A percentile compares a stretch with the other conserved stretches of the same genome.
Evolutionary conservation across 805 yeast species (phyloP).

Genomic region (Wickerhamiella brachini): DNA sequence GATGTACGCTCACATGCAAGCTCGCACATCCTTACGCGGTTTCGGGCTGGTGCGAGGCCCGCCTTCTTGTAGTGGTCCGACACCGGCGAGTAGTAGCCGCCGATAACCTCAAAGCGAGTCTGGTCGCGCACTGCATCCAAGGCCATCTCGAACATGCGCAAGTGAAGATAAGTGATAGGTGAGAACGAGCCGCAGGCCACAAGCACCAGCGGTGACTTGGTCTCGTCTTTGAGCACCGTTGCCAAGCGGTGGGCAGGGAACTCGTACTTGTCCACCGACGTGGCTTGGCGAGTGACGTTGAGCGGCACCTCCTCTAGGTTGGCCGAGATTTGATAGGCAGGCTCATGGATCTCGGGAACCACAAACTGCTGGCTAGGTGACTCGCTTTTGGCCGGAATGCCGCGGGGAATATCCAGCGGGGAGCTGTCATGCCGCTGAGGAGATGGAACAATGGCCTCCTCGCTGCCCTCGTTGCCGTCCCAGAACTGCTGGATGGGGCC

Average conservation of each 20-base stretch:
- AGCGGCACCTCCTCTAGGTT: constrained; percentile 95
- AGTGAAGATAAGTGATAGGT: constrained; percentile 86
- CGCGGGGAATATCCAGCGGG: constrained; percentile 14
- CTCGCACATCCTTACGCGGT: constrained; percentile 96
- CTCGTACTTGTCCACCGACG: constrained; percentile 46
- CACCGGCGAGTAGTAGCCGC: constrained; percentile 93
- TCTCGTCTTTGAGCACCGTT: constrained; percentile 50
- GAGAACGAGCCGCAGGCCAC: constrained; percentile 98
- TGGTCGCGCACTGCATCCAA: constrained; percentile 82
- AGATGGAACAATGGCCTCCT: not conserved
- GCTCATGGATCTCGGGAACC: constrained; percentile 20
- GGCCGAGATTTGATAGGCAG: constrained; percentile 39
- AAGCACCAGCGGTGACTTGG: constrained; percentile 78
- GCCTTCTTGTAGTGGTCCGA: constrained; percentile 79
- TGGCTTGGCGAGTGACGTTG: constrained; percentile 83
- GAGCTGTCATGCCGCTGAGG: not conserved
- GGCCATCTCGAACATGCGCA: constrained; percentile 99
- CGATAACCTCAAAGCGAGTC: constrained; percentile 87
- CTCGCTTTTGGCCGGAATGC: constrained; percentile 22
- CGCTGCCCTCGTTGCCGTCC: constrained; percentile 4
- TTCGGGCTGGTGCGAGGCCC: constrained; percentile 78
- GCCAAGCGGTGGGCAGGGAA: constrained; percentile 85
- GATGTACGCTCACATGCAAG: constrained; percentile 94
- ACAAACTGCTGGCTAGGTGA: constrained; percentile 11
- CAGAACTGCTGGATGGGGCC: constrained; percentile 18